Evolutionary conservation across 345 rosid species (phyloP), one percentile per base, ranked within the genome.

Genomic region (Euclidium syriacum): DNA sequence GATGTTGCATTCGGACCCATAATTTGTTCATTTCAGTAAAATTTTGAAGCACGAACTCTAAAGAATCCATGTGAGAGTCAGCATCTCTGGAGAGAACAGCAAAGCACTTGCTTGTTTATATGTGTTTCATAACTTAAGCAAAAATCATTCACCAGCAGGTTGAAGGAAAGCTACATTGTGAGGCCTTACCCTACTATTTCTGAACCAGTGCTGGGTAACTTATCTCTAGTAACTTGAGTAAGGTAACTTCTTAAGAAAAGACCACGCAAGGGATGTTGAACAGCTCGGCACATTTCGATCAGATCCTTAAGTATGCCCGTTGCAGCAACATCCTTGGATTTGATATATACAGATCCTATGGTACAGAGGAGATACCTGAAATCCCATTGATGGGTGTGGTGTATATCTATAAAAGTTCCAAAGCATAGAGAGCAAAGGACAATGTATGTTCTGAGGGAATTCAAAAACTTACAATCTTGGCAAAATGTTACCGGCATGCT

Each of bases 1-100:
- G 98, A 77, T 92, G 96, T 74, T 92, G 98, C 98, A 92, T 87
- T 77, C 97, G 90, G 79, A 92, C 98, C 98, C 98, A 92, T 33
- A 92, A 78, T 70, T 87, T 92, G 81, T 92, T 92, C 98, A 92
- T 92, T 90, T 92, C 97, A 1, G 97, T 92, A 59, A 89, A 90
- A 67, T 92, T 92, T 35, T 87, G 98, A 63, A 92, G 85, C 62
- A 92, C 91, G 54, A 92, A 89, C 75, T 92, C 98, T 62, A 90
- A 80, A 61, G 98, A 86, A 74, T 85, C 84, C 56, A 67, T 77
- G 47, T 78, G 86, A 5, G 90, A 80, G 73, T 92, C 95, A 32
- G 88, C 87, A 80, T 90, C 98, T 66, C 98, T 90, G 79, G 19
- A 76, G 53, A 60, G 29, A 34, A 42, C 3, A 56, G 3, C 39